Evolutionary conservation across 352 stramenopile species (phyloP), one percentile per base, ranked within the genome.

Genomic region (Albugo candida): DNA sequence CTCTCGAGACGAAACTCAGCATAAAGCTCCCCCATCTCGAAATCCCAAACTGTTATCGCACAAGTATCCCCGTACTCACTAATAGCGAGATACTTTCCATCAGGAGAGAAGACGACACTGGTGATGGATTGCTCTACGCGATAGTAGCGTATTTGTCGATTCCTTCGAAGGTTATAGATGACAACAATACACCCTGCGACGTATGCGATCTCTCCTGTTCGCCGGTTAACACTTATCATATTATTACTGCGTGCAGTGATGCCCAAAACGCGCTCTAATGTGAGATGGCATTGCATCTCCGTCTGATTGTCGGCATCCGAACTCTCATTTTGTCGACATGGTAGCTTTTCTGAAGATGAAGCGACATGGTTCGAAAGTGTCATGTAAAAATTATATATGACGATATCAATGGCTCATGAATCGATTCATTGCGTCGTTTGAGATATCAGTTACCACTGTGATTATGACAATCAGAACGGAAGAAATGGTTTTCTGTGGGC

Each of bases 131-230:
- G 91, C 53, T 89, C 77, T 2, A 88, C 78, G 40, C 78, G 79
- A 56, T 92, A 92, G 60, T 92, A 94, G 2, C 76, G 67, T 51
- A 85, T 70, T 39, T 94, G 81, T 38, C 87, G 89, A 58, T 91
- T 81, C 35, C 78, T 58, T 0, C 75, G 60, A 20, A 86, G 49
- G 59, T 85, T 89, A 70, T 92, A 94, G 40, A 94, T 69, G n/a
- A 94, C 81, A 42, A 93, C 81, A 38, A 92, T 85, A 52, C 77
- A 88, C 8, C 81, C 81, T 2, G 81, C 80, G 3, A 78, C 62
- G 55, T 89, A 94, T 45, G 80, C 81, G 51, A 89, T 65, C 58
- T 94, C 78, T 6, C 75, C 73, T 10, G 70, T 84, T 36, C 70
- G 66, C 13, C 65, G 66, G 48, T 85, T 86, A 19, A 91, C 73